phyloP scores from a whole-genome alignment of 768 basidiomycete genomes.

The Mrakia gelida region DNA sequence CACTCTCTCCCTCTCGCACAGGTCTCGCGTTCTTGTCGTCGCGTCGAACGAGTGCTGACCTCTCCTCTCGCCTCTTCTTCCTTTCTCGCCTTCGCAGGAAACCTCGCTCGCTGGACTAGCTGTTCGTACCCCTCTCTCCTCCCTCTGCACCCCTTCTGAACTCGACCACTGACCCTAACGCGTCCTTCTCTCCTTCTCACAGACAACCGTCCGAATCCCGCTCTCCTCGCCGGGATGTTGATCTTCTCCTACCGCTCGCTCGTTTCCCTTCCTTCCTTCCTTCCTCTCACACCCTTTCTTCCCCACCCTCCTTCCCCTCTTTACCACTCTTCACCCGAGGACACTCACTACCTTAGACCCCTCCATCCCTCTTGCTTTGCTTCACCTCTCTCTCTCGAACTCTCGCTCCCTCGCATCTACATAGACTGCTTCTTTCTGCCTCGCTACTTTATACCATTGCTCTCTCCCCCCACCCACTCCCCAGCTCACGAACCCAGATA shows the following conservation, averaged over 20 bases:
- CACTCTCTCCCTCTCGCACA: constrained; percentile 1
- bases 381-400: too few species aligned
- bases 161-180: neutral
- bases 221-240: constrained; percentile 78
- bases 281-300: neutral
- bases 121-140: neutral
- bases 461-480: too few species aligned
- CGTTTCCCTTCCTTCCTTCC: neutral
- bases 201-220: constrained; percentile 78
- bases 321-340: too few species aligned
- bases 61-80: constrained; percentile 28
- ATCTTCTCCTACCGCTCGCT: neutral
- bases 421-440: too few species aligned
- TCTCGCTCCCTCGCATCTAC: too few species aligned
- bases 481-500: too few species aligned
- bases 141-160: too few species aligned
- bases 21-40: constrained; percentile 23
- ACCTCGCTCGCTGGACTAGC: constrained; percentile 58
- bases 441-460: too few species aligned
- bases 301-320: too few species aligned
- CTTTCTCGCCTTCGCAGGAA: neutral
- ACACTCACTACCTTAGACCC: too few species aligned
- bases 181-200: neutral
- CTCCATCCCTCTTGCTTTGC: too few species aligned
- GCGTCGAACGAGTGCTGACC: too few species aligned